These are phyloP conservation scores for Yarrowia sp. DNA, from an alignment of 805 yeast genomes.

Conservation along the genomic window DNA sequence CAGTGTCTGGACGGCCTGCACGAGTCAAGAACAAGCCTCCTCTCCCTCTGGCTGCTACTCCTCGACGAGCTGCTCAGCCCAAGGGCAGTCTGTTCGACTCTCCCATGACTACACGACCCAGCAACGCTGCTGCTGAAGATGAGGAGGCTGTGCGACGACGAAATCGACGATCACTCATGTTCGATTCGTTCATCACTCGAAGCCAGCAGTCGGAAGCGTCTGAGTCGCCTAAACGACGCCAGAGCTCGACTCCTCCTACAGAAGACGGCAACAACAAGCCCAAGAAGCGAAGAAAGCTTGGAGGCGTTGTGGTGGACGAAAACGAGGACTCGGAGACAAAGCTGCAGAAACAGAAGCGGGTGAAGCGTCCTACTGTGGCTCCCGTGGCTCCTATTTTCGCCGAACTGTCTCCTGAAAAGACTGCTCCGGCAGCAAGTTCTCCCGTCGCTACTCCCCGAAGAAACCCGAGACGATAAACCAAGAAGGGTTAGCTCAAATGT, in stretches of 20 bases:
- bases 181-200: conserved; percentile 27
- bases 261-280: conserved; percentile 34
- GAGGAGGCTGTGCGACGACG: conserved; percentile 20
- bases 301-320: conserved; percentile 26
- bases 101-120: neutral
- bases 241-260: conserved; percentile 19
- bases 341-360: conserved; percentile 22
- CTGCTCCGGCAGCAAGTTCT: neutral
- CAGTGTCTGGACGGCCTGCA: conserved; percentile 6
- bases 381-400: conserved; percentile 24
- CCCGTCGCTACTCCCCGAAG: conserved; percentile 4
- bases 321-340: conserved; percentile 20
- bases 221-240: conserved; percentile 27
- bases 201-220: conserved; percentile 1
- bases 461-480: conserved; percentile 11
- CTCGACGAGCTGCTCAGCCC: conserved; percentile 20
- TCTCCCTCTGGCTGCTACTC: conserved; percentile 31
- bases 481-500: neutral
- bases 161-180: conserved; percentile 31
- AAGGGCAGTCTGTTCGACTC: conserved; percentile 31
- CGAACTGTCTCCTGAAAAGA: conserved; percentile 22
- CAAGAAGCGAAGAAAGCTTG: conserved; percentile 35
- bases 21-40: conserved; percentile 33
- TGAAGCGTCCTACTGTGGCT: conserved; percentile 12
- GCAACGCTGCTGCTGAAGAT: neutral